Conservation (phyloP, 495 filamentous ascomycete genomes). For the Lasiosphaeriaceae sp. region DNA sequence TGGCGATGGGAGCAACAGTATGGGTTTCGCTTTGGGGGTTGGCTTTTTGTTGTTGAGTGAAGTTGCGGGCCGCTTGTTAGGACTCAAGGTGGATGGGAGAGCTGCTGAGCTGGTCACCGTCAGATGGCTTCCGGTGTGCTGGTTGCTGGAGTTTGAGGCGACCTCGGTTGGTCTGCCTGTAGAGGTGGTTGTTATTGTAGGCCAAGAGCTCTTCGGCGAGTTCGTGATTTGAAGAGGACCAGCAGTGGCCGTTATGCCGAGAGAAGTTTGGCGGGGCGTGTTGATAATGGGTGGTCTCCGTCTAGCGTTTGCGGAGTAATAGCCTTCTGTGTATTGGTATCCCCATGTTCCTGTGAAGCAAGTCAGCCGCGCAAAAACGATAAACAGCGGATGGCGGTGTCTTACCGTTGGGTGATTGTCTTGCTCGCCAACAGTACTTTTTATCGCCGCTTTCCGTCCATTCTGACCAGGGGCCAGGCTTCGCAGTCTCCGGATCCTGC, state of each 20-base stretch:
- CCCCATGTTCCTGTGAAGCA: conserved; percentile 6
- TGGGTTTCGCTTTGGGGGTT: too few species aligned
- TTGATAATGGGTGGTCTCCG: neutral
- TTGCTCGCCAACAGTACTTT: conserved; percentile 16
- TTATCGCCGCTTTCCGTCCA: conserved; percentile 11
- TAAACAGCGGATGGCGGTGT: neutral
- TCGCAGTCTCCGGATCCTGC: neutral
- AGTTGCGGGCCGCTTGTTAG: too few species aligned
- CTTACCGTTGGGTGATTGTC: conserved; percentile 10
- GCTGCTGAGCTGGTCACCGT: too few species aligned
- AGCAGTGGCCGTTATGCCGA: neutral
- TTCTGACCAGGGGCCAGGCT: conserved; percentile 11
- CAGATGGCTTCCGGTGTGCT: neutral
- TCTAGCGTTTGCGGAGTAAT: neutral
- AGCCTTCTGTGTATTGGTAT: conserved; percentile 5
- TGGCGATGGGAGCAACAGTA: too few species aligned
- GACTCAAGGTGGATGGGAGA: too few species aligned
- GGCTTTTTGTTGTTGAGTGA: too few species aligned
- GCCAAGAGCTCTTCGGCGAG: conserved; percentile 16
- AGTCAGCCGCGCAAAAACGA: neutral
- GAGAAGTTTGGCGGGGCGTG: neutral
- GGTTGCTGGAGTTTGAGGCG: conserved; percentile 4
- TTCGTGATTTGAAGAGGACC: neutral
- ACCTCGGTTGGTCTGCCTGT: conserved; percentile 11
- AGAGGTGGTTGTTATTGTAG: conserved; percentile 15